Evolutionary conservation across 2,329 filamentous ascomycete genomes (phyloP).

Genomic region (Magnaporthales sp.): DNA sequence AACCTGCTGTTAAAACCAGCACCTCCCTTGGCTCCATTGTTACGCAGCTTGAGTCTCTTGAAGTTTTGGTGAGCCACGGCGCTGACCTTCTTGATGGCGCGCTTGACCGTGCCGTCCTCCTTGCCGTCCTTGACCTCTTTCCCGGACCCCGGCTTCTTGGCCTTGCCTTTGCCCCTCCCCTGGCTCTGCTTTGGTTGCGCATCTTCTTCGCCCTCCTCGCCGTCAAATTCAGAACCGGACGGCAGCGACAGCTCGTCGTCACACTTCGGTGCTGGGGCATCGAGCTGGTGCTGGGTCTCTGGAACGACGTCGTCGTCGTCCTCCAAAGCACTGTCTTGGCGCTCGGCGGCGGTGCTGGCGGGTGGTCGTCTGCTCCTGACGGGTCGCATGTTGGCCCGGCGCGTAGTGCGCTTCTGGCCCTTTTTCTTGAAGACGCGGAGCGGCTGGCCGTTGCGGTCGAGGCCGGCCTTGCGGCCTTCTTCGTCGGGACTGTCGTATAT

Average conservation of each 20-base stretch:
- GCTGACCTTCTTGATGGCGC: constrained; percentile 50
- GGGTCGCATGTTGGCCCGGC: constrained; percentile 55
- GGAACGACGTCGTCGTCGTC: constrained; percentile 29
- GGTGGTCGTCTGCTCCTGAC: constrained; percentile 41
- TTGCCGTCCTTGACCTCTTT: constrained; percentile 18
- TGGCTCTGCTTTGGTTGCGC: constrained; percentile 16
- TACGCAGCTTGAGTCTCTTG: constrained; percentile 51
- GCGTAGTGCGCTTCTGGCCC: constrained; percentile 71
- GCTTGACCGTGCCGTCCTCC: constrained; percentile 30
- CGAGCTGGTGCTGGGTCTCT: constrained; percentile 23
- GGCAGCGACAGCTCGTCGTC: constrained; percentile 21
- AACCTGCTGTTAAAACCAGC: constrained; percentile 49
- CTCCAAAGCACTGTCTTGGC: constrained; percentile 20
- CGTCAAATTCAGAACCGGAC: constrained; percentile 31
- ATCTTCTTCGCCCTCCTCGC: constrained; percentile 21
- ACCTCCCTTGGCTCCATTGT: constrained; percentile 53
- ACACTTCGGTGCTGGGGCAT: constrained; percentile 12
- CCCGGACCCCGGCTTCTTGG: constrained; percentile 21
- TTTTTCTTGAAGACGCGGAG: constrained; percentile 70
- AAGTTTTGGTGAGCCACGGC: constrained; percentile 59
- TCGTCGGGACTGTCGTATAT: constrained; percentile 46
- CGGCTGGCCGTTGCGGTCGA: constrained; percentile 49
- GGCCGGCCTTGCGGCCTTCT: constrained; percentile 27
- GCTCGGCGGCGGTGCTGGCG: constrained; percentile 15
- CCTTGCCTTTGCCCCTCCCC: constrained; percentile 15